Percentiles rank a stretch among this genome's conserved stretches.
Evolutionary conservation across 257 asterid genomes (phyloP).

Genomic region (Solanum raphanifolium): DNA sequence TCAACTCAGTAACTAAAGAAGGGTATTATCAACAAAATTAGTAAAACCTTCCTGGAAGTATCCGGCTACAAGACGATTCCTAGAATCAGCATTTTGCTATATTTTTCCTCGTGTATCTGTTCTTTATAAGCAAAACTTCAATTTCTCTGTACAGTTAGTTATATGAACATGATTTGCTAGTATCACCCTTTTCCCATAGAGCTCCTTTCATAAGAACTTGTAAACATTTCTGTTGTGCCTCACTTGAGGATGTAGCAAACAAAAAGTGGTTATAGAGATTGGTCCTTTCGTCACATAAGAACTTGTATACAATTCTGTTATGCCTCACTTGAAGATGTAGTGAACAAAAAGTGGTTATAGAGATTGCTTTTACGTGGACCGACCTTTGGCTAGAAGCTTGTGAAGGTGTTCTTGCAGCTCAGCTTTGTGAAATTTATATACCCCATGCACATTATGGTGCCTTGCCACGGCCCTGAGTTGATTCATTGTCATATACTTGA

Average conservation of each 20-base stretch:
- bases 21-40: background rate
- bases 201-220: background rate
- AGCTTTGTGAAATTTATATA: slow-evolving; percentile 17
- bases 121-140: background rate
- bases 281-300: background rate
- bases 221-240: background rate
- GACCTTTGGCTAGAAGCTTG: background rate
- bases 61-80: background rate
- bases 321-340: background rate
- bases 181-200: background rate
- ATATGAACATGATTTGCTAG: background rate
- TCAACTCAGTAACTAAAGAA: background rate
- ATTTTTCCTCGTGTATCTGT: background rate
- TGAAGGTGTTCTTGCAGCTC: slow-evolving; percentile 17
- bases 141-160: background rate
- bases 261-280: background rate
- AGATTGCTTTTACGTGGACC: background rate
- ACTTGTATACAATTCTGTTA: background rate
- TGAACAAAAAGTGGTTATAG: background rate
- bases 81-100: background rate
- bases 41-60: background rate
- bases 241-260: background rate
- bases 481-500: background rate
- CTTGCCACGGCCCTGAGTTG: slow-evolving; percentile 31
- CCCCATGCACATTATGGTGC: slow-evolving; percentile 13